Conservation (phyloP, 352 stramenopile species). For the Albugo laibachii region DNA sequence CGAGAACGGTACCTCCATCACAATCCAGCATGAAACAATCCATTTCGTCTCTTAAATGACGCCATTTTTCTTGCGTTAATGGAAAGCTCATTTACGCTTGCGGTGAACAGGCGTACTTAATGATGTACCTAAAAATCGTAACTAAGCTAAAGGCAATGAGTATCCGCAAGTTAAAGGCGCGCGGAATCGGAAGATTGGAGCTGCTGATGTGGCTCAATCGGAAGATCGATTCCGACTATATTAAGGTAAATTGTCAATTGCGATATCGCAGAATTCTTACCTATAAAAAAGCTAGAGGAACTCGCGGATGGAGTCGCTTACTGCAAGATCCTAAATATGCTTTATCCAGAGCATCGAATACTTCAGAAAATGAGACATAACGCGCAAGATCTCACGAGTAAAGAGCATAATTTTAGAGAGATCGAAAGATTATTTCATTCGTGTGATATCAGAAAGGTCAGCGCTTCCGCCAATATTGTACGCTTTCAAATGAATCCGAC, state of each 20-base stretch:
- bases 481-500: neutral
- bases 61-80: slow-evolving; percentile 7
- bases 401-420: slow-evolving; percentile 40
- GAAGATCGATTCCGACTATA: slow-evolving; percentile 67
- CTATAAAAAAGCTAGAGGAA: slow-evolving; percentile 29
- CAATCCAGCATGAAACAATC: slow-evolving; percentile 71
- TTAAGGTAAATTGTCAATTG: slow-evolving; percentile 17
- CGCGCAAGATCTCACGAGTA: slow-evolving; percentile 23
- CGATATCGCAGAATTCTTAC: neutral
- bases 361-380: slow-evolving; percentile 41
- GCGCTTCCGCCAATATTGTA: neutral
- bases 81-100: too few relatives aligned
- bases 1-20: slow-evolving; percentile 30
- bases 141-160: slow-evolving; percentile 17
- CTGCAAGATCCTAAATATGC: slow-evolving; percentile 46
- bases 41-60: slow-evolving; percentile 34
- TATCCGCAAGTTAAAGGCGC: slow-evolving; percentile 52
- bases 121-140: too few relatives aligned
- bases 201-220: slow-evolving; percentile 62
- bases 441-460: slow-evolving; percentile 43
- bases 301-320: slow-evolving; percentile 63
- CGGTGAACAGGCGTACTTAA: too few relatives aligned
- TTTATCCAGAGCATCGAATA: slow-evolving; percentile 45
- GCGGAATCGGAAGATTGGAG: slow-evolving; percentile 55
- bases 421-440: slow-evolving; percentile 28